Base-by-base conservation (phyloP, 805 yeast species). In the Osmozyma mogii region DNA sequence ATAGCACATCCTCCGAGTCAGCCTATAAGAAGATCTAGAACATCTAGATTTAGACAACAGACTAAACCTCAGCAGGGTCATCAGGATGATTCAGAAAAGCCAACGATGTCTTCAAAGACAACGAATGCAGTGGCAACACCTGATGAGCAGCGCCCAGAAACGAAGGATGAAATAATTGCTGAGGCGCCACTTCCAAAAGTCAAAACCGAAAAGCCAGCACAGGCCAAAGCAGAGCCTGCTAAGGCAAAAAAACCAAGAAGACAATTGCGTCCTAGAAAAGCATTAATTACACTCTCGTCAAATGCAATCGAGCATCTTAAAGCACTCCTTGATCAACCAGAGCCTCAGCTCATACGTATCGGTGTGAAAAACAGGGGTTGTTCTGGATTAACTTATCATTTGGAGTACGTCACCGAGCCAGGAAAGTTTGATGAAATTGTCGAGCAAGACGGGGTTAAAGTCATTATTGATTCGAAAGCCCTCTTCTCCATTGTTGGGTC, bases 351-450 rank as follows among this genome's bases (percentile, higher is more conserved):
- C 47, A 84, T 92, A 27, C 71, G 96, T 45, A 79, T 92, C 9
- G 95, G 96, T 10, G 97, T 94, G n/a, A 75, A 75, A 41, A 92
- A 92, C 58, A 70, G 97, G 50, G 98, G 98, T 4, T 92, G 98
- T 55, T 89, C 97, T 0, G 98, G 98, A 0, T 68, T 92, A 36
- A 78, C 95, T 0, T 92, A 92, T 56, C 80, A 87, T 55, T 62
- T 92, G 39, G 95, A 87, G 50, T 92, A 92, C 58, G 96, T 92
- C 23, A 71, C 76, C 17, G 68, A 73, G 50, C 89, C 96, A 6
- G 95, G 88, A n/a, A 85, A 87, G 60, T 92, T 89, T 48, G 98
- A 92, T 56, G 98, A 92, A 58, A 65, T 80, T 35, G 84, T 92
- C 7, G 84, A 75, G 41, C 97, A 89, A 59, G 95, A 88, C 47